Base-by-base conservation (phyloP, 139 green algal genomes). In the Penium margaritaceum region DNA sequence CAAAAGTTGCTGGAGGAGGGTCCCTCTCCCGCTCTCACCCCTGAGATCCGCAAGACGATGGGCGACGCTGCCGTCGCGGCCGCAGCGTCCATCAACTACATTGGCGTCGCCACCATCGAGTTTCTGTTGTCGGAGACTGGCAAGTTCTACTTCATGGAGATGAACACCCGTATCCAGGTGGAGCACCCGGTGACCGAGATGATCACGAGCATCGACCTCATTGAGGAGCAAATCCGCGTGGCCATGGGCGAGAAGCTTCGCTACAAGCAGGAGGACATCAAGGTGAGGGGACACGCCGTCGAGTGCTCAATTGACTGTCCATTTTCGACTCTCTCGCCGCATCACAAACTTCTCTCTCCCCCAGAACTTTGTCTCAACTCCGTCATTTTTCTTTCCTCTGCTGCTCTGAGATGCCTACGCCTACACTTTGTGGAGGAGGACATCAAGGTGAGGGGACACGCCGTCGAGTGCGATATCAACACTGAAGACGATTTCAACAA, bases 1-100 rank as follows among this genome's bases (percentile, higher is more conserved):
- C 92, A 97, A 87, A 97, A 97, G 90, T 87, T 97, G 43, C 64
- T 97, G 37, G 92, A 97, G 85, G 92, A 97, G 86, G 92, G 88
- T 14, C 92, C 92, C 27, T 90, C 81, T 30, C 92, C 92, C 29
- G 60, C 68, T 1, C 54, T 58, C 41, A 65, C 36, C 1, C 30
- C 69, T 21, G 83, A 91, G 83, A 87, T 95, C 38, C 87, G 92
- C 41, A 83, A 95, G 81, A 77, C 83, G 24, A 97, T 96, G 88
- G 92, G 92, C 51, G 87, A 95, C 37, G 84, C 92, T 15, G 91
- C 91, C 19, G 89, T 95, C 19, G 80, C 80, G n/a, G 92, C 91
- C 15, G 92, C 90, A 0, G 75, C 63, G 6, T 88, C 90, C 32
- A 82, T 87, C 55, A 70, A 76, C 33, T 87, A 87, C 74, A 41